A percentile compares a stretch with the other conserved stretches of the same genome.
phyloP scores from a whole-genome alignment of 495 filamentous ascomycete genomes.

The Annulohypoxylon nitens region DNA sequence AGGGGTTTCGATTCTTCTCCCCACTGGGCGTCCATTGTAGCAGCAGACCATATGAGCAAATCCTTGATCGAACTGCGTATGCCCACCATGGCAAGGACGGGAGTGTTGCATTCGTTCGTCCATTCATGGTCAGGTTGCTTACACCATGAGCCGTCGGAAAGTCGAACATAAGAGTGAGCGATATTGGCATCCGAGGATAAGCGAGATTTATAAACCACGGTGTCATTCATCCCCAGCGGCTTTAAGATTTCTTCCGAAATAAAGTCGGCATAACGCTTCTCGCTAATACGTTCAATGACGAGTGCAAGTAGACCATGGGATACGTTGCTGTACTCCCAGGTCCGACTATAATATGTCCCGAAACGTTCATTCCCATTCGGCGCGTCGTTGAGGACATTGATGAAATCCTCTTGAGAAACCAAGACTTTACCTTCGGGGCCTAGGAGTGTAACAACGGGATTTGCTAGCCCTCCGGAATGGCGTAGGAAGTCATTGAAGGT shows the following conservation, averaged over 20 bases:
- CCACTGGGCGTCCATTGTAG: conserved; percentile 7
- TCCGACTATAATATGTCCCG: neutral
- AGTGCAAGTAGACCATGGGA: conserved; percentile 1
- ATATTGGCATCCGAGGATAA: neutral
- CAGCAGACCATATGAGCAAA: conserved; percentile 1
- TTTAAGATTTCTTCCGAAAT: conserved; percentile 9
- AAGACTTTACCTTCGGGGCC: conserved; percentile 11
- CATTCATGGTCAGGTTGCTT: conserved; percentile 8
- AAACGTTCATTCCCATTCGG: conserved; percentile 1
- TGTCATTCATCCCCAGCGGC: conserved; percentile 14
- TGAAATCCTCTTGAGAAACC: conserved; percentile 4
- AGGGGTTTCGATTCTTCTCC: neutral
- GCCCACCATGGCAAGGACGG: conserved; percentile 6
- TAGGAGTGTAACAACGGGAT: conserved; percentile 4
- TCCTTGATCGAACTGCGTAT: conserved; percentile 11
- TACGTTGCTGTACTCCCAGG: conserved; percentile 13
- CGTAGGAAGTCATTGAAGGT: conserved; percentile 10
- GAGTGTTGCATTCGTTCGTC: conserved; percentile 1
- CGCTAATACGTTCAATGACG: conserved; percentile 10
- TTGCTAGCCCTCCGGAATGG: conserved; percentile 6
- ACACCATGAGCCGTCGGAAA: neutral
- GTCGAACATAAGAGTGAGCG: conserved; percentile 10
- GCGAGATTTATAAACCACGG: neutral
- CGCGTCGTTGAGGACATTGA: conserved; percentile 12
- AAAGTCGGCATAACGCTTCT: conserved; percentile 3